Evolutionary conservation across 768 basidiomycete genomes (phyloP).

Genomic region (Pulveroboletus sp.): DNA sequence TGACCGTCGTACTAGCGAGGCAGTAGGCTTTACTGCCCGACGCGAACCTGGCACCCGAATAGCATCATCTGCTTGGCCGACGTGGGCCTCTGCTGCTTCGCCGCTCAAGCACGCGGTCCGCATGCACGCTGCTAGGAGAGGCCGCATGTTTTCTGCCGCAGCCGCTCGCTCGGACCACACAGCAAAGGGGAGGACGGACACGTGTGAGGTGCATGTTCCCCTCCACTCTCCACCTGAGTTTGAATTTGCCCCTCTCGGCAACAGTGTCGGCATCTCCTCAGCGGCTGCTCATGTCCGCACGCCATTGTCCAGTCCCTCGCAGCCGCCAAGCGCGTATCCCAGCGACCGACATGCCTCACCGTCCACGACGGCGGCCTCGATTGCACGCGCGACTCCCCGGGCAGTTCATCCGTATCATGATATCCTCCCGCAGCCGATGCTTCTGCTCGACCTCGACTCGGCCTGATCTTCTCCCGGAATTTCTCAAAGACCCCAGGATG

Average conservation of each 20-base stretch:
- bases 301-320: background rate
- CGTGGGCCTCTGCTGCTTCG: background rate
- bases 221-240: background rate
- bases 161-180: constrained; percentile 15
- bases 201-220: constrained; percentile 22
- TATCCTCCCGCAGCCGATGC: background rate
- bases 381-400: background rate
- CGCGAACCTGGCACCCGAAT: constrained; percentile 7
- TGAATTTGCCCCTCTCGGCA: constrained; percentile 1
- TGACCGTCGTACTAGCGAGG: background rate
- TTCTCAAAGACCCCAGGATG: background rate
- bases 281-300: constrained; percentile 12
- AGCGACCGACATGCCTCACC: no score
- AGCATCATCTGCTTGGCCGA: constrained; percentile 1
- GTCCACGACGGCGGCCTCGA: constrained; percentile 4
- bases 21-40: background rate
- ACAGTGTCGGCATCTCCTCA: constrained; percentile 5
- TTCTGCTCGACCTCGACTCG: background rate
- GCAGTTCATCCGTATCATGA: background rate
- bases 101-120: constrained; percentile 17
- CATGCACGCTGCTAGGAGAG: constrained; percentile 8
- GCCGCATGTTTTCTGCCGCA: constrained; percentile 18
- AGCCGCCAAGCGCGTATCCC: no score
- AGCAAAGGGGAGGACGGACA: constrained; percentile 17
- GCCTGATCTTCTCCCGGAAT: no score